These are phyloP conservation scores for Cicer bijugum DNA, from an alignment of 306 rosid genomes.

Conservation along the genomic window DNA sequence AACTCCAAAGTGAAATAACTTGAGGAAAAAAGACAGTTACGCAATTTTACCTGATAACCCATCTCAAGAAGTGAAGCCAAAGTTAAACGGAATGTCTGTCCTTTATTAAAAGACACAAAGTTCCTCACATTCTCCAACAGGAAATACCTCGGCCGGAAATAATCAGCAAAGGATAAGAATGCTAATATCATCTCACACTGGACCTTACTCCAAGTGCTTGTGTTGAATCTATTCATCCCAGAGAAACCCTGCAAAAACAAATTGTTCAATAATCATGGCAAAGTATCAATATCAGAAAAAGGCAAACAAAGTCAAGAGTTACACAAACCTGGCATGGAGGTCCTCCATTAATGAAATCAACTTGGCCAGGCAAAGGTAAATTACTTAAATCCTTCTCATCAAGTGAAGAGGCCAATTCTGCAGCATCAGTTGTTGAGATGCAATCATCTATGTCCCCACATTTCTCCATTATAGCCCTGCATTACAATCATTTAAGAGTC, in stretches of 20 bases:
- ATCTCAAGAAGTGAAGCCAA: slow-evolving; percentile 95
- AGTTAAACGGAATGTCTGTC: slow-evolving; percentile 89
- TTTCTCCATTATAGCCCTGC: slow-evolving; percentile 90
- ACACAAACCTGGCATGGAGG: slow-evolving; percentile 91
- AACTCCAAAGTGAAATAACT: slow-evolving; percentile 30
- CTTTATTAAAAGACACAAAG: slow-evolving; percentile 88
- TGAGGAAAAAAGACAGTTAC: neutral
- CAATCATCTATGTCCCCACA: slow-evolving; percentile 92
- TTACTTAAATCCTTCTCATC: slow-evolving; percentile 60
- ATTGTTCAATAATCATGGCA: slow-evolving; percentile 1
- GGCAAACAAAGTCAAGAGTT: slow-evolving; percentile 21
- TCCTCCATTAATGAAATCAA: slow-evolving; percentile 96
- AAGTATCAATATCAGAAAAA: neutral
- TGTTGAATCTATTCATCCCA: slow-evolving; percentile 95
- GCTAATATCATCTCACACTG: slow-evolving; percentile 98
- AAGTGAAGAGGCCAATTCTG: slow-evolving; percentile 68
- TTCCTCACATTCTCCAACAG: slow-evolving; percentile 95
- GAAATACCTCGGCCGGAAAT: slow-evolving; percentile 94
- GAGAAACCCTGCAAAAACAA: slow-evolving; percentile 79
- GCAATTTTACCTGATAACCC: slow-evolving; percentile 90
- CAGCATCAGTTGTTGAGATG: slow-evolving; percentile 80
- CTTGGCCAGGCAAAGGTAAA: slow-evolving; percentile 89
- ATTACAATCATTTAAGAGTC: slow-evolving; percentile 41
- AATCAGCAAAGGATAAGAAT: slow-evolving; percentile 91
- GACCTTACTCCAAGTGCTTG: slow-evolving; percentile 95